Percentiles rank a stretch among this genome's conserved stretches.
Conservation (phyloP, 306 rosid species). For the Alnus rubra region DNA sequence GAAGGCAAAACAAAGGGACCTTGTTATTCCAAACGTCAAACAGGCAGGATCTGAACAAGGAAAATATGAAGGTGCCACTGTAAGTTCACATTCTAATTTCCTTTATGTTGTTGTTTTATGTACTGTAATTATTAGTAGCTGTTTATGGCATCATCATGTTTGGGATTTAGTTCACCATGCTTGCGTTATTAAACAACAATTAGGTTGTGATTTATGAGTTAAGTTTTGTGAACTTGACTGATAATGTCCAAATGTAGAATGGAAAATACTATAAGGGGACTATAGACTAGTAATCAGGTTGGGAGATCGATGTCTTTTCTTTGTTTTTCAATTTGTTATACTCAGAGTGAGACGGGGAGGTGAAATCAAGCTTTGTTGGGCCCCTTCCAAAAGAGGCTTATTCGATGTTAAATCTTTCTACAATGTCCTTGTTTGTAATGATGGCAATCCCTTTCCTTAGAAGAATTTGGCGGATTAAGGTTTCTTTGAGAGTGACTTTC, state of each 20-base stretch:
- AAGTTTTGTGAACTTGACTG: neutral
- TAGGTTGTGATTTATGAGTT: neutral
- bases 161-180: neutral
- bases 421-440: too few species aligned
- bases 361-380: too few species aligned
- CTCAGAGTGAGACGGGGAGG: too few species aligned
- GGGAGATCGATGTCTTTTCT: too few species aligned
- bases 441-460: too few species aligned
- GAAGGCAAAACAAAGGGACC: constrained; percentile 89
- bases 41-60: constrained; percentile 99
- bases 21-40: constrained; percentile 81
- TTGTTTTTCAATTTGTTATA: too few species aligned
- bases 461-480: too few species aligned
- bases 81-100: constrained; percentile 46
- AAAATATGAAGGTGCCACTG: constrained; percentile 96
- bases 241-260: neutral
- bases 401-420: too few species aligned
- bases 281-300: neutral
- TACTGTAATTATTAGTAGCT: neutral
- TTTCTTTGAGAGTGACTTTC: too few species aligned
- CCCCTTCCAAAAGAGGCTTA: too few species aligned
- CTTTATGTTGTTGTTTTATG: neutral
- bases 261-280: neutral
- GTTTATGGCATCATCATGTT: neutral
- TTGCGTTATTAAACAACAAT: neutral